Percentiles rank a stretch among this genome's conserved stretches.
Conservation (phyloP, 495 filamentous ascomycete species). For the Aspergillus bertholletiae region DNA sequence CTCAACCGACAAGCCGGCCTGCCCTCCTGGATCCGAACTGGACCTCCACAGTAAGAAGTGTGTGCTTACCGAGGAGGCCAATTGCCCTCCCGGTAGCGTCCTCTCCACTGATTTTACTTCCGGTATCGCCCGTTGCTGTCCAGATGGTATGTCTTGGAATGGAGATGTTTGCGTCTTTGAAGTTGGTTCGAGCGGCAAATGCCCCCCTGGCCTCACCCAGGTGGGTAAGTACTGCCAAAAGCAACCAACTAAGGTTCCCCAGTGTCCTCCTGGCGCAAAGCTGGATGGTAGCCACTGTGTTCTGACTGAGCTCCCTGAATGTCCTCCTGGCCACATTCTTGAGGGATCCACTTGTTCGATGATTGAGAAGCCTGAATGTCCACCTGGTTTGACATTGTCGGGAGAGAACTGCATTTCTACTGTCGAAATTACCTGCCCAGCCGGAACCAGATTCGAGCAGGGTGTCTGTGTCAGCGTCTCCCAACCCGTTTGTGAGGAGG, state of each 20-base stretch:
- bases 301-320: background rate
- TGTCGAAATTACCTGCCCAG: background rate
- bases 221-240: constrained; percentile 4
- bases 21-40: background rate
- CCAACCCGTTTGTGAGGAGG: constrained; percentile 1
- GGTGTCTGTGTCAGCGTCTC: constrained; percentile 1
- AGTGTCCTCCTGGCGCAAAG: constrained; percentile 2
- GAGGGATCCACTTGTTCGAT: background rate
- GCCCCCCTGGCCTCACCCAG: constrained; percentile 1
- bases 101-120: background rate
- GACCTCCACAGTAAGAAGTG: background rate
- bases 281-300: constrained; percentile 4
- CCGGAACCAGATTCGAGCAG: background rate
- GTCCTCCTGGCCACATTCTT: background rate
- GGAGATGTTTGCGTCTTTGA: constrained; percentile 1
- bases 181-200: background rate
- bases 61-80: background rate
- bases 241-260: constrained; percentile 1
- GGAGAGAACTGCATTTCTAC: constrained; percentile 4
- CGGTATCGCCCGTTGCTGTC: constrained; percentile 5
- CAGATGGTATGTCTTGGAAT: background rate
- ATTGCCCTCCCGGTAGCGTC: background rate
- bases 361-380: background rate
- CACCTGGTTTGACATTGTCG: background rate
- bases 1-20: background rate